Base-by-base conservation (phyloP, 2,329 filamentous ascomycete species). In the Graphilbum sp. region DNA sequence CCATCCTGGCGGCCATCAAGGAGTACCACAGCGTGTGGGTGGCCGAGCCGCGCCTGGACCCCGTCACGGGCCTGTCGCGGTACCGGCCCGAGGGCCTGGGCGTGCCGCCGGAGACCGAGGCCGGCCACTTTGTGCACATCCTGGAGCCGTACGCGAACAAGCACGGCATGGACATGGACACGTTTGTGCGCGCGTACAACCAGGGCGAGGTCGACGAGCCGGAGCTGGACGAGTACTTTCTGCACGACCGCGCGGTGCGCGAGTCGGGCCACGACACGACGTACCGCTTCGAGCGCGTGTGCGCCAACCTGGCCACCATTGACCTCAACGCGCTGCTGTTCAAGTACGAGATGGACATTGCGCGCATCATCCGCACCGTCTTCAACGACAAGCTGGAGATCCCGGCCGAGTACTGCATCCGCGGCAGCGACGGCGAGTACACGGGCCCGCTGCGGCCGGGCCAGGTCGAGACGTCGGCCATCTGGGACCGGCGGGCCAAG, bases 221-320 rank as follows among this genome's bases (percentile, higher is more conserved):
- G 0, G 84, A 93, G 45, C 67, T 98, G 13, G 90, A 98, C 52
- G 76, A 87, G 34, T 98, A 96, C 60, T 96, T 96, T 61, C 62
- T 93, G 53, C 90, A 98, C 55, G 90, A 98, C 54, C 81, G 90
- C 42, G 87, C 88, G 2, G 87, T 96, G 25, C 79, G 90, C 47
- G 90, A 98, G 58, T 95, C 88, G 16, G 90, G 90, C 12, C 90
- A 98, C 57, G 90, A 98, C 54, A 98, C 90, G 3, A 83, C 83
- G 15, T 96, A 96, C 59, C 83, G 90, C 16, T 68, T 98, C 17
- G 90, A 96, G 59, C 79, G 75, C 34, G 70, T 92, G 19, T 87
- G 82, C 49, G 90, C 84, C 11, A 75, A 95, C 53, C 66, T 96
- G 20, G 90, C 87, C 11, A 95, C 87, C 0, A 84, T 96, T 42